phyloP scores from a whole-genome alignment of 768 basidiomycete species.

The Suillus lakei region DNA sequence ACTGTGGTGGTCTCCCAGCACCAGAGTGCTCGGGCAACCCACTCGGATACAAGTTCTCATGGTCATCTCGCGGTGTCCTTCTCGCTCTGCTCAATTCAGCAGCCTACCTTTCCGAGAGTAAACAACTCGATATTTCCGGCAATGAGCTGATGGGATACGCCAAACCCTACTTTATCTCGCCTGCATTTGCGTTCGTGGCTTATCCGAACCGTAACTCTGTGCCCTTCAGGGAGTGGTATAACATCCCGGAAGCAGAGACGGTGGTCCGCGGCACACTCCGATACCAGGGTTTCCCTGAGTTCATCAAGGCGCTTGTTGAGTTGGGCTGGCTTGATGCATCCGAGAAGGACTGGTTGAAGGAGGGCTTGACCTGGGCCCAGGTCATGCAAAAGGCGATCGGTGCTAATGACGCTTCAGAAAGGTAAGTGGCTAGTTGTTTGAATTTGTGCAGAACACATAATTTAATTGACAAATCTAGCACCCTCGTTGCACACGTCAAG shows the following conservation, averaged over 20 bases:
- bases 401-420: constrained; percentile 70
- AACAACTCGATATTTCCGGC: constrained; percentile 72
- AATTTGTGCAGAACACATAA: constrained; percentile 4
- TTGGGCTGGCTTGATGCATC: constrained; percentile 84
- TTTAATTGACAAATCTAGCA: constrained; percentile 42
- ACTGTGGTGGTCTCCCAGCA: constrained; percentile 95
- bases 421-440: constrained; percentile 43
- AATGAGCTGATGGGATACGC: constrained; percentile 89
- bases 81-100: constrained; percentile 93
- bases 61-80: constrained; percentile 96
- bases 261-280: constrained; percentile 91
- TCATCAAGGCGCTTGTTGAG: constrained; percentile 85
- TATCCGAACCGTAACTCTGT: constrained; percentile 97
- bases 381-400: constrained; percentile 77
- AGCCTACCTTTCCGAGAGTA: constrained; percentile 70
- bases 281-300: constrained; percentile 97
- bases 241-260: constrained; percentile 92
- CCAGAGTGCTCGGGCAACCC: constrained; percentile 92
- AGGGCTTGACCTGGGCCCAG: constrained; percentile 81
- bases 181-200: constrained; percentile 94
- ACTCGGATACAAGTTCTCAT: constrained; percentile 98
- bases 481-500: constrained; percentile 75
- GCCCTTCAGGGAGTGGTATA: constrained; percentile 89
- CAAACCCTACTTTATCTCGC: constrained; percentile 92
- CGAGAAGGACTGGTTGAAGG: constrained; percentile 77